A percentile compares a stretch with the other conserved stretches of the same genome.
phyloP scores from a whole-genome alignment of 352 stramenopile genomes.

The Thalassiosira hispida region DNA sequence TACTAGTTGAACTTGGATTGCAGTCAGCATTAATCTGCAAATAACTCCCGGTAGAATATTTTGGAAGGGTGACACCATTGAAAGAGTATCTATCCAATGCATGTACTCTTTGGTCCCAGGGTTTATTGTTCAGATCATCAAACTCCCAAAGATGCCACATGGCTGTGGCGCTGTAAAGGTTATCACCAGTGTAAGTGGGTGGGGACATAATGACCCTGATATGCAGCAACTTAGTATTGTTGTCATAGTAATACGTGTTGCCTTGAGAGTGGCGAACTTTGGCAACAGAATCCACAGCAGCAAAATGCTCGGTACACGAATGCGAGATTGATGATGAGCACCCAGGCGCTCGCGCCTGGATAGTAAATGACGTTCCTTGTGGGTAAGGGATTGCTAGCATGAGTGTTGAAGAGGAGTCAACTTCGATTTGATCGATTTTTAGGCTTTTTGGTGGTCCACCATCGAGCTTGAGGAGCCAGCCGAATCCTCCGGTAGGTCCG shows the following conservation, averaged over 20 bases:
- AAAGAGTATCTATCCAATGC: conserved; percentile 41
- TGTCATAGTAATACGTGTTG: conserved; percentile 34
- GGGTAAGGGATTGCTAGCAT: conserved; percentile 30
- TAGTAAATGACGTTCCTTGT: conserved; percentile 17
- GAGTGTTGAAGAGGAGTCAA: conserved; percentile 16
- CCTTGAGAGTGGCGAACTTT: conserved; percentile 22
- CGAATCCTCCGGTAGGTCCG: conserved; percentile 48
- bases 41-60: conserved; percentile 7
- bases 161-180: neutral
- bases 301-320: conserved; percentile 16
- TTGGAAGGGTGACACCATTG: conserved; percentile 34
- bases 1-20: conserved; percentile 24
- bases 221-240: conserved; percentile 20
- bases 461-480: conserved; percentile 44
- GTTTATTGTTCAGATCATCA: conserved; percentile 4
- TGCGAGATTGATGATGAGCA: conserved; percentile 17
- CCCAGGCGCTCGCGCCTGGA: conserved; percentile 17
- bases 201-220: conserved; percentile 27
- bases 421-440: conserved; percentile 34
- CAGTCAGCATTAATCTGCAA: conserved; percentile 29
- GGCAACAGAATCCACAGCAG: conserved; percentile 7
- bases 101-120: conserved; percentile 10
- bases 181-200: conserved; percentile 16
- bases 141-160: conserved; percentile 28
- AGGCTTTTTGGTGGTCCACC: conserved; percentile 37